Percentiles rank a stretch among this genome's conserved stretches.
These are phyloP conservation scores for Cicer bijugum DNA, from an alignment of 306 rosid species.

Conservation along the genomic window DNA sequence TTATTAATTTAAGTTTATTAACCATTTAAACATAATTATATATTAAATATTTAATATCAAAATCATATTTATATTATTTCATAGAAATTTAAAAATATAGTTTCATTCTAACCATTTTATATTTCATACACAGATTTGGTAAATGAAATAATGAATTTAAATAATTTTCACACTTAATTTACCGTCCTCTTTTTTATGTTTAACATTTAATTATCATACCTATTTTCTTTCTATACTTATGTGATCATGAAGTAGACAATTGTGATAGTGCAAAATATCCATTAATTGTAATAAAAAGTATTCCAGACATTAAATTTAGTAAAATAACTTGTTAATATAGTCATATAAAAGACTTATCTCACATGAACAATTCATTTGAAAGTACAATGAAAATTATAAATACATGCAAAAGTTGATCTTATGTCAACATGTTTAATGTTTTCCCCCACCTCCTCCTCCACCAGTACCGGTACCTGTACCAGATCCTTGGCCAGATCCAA, in stretches of 20 bases:
- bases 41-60: too few relatives aligned
- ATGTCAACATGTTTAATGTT: slow-evolving; percentile 39
- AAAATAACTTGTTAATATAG: background rate
- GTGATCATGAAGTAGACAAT: background rate
- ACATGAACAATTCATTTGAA: background rate
- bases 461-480: slow-evolving; percentile 42
- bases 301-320: background rate
- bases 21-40: too few relatives aligned
- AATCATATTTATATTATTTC: too few relatives aligned
- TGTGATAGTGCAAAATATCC: background rate
- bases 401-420: background rate
- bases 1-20: too few relatives aligned
- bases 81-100: too few relatives aligned
- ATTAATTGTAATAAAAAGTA: background rate
- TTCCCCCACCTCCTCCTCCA: slow-evolving; percentile 50
- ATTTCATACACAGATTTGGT: too few relatives aligned
- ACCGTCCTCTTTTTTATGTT: background rate
- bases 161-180: background rate
- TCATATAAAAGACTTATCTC: background rate
- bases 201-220: background rate
- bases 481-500: background rate
- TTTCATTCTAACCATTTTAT: too few relatives aligned
- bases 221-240: background rate
- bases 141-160: too few relatives aligned
- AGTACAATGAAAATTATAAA: background rate